Evolutionary conservation across 805 yeast genomes (phyloP).

Genomic region (Lipomyces sp.): DNA sequence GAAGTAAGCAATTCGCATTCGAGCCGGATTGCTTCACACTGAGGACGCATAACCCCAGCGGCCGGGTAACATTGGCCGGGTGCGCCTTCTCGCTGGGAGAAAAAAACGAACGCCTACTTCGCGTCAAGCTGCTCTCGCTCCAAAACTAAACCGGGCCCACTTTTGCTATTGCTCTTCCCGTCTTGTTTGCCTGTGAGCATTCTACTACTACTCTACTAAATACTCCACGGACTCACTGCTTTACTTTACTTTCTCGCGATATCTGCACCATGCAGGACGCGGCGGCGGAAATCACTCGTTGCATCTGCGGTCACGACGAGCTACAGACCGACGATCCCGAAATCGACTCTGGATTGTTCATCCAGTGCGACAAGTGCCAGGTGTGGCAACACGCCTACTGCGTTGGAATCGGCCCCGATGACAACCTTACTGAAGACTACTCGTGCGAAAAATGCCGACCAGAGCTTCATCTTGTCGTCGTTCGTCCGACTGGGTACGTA

Average conservation of each 20-base stretch:
- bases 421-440: slow-evolving; percentile 86
- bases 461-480: slow-evolving; percentile 67
- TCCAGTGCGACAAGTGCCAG: slow-evolving; percentile 92
- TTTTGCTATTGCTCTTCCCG: background rate
- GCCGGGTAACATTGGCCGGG: background rate
- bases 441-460: slow-evolving; percentile 95
- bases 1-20: background rate
- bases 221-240: background rate
- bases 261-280: slow-evolving; percentile 14
- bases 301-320: slow-evolving; percentile 60
- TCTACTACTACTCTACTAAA: background rate
- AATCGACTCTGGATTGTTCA: slow-evolving; percentile 91
- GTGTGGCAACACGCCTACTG: slow-evolving; percentile 99
- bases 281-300: slow-evolving; percentile 56
- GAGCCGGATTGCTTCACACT: background rate
- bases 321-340: slow-evolving; percentile 50
- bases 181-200: background rate
- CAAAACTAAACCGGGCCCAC: background rate
- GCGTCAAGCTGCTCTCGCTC: background rate
- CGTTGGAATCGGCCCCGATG: slow-evolving; percentile 78
- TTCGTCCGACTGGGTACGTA: slow-evolving; percentile 50
- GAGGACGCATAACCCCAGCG: background rate
- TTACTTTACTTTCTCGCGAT: background rate
- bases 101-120: background rate
- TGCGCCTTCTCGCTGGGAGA: background rate